Conservation (phyloP, 441 rosid genomes). For the Capsella rubella region DNA sequence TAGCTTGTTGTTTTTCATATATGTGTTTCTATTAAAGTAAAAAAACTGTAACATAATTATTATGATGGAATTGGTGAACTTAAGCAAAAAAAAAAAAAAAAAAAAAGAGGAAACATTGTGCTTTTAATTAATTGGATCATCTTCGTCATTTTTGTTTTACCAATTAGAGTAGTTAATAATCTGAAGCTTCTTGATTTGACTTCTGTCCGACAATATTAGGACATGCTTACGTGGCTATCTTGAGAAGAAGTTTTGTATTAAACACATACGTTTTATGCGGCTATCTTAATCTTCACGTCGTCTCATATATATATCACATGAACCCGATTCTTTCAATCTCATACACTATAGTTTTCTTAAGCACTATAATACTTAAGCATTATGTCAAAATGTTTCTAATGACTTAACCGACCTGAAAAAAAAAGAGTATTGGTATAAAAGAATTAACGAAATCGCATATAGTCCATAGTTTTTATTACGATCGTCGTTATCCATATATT, state of each 20-base stretch:
- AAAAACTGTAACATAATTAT: neutral
- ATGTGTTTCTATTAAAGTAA: neutral
- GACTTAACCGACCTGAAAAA: constrained; percentile 13
- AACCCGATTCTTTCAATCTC: neutral
- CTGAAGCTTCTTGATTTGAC: neutral
- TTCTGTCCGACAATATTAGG: neutral
- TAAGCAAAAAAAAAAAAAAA: too few relatives aligned
- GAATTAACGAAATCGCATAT: constrained; percentile 18
- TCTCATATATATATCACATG: constrained; percentile 2
- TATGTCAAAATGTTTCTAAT: neutral
- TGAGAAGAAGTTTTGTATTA: neutral
- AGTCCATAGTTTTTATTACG: neutral
- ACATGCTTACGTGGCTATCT: neutral
- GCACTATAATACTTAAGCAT: too few relatives aligned
- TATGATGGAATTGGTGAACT: neutral
- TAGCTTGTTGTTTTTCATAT: neutral
- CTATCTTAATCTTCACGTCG: constrained; percentile 24
- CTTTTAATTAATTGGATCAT: neutral
- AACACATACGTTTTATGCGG: constrained; percentile 7
- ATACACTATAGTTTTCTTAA: neutral
- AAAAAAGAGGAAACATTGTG: neutral
- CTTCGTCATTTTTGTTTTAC: neutral
- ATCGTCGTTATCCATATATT: neutral
- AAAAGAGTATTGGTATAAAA: neutral
- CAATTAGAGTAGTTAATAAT: neutral